A percentile compares a stretch with the other conserved stretches of the same genome.
Evolutionary conservation across 805 yeast species (phyloP).

Genomic region (Hanseniaspora valbyensis): DNA sequence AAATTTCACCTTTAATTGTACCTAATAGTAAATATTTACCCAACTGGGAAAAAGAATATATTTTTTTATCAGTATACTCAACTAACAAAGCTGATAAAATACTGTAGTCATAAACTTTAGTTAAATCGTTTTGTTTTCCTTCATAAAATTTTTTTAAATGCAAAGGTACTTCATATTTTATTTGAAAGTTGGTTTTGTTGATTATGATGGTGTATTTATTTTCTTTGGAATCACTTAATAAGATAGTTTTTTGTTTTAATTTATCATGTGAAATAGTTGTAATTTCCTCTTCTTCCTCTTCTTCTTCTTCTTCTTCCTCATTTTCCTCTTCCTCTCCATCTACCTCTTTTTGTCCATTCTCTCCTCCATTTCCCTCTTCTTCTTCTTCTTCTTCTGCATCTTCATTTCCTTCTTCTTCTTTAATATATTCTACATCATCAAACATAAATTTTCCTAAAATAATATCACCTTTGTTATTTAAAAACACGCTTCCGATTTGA

Average conservation of each 20-base stretch:
- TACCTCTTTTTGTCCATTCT: background rate
- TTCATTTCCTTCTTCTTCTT: background rate
- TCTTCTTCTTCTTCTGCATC: background rate
- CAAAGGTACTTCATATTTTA: conserved; percentile 4
- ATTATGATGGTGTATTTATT: background rate
- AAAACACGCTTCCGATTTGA: background rate
- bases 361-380: background rate
- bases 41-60: background rate
- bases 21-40: conserved; percentile 12
- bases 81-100: background rate
- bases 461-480: conserved; percentile 1
- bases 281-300: background rate
- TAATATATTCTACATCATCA: background rate
- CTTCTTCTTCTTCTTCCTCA: conserved; percentile 1
- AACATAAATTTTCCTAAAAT: background rate
- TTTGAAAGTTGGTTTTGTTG: background rate
- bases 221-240: conserved; percentile 1
- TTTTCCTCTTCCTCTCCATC: background rate
- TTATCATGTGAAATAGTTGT: background rate
- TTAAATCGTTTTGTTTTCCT: background rate
- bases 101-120: background rate
- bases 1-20: background rate
- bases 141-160: conserved; percentile 5
- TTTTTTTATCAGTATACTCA: conserved; percentile 7
- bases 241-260: background rate